Evolutionary conservation across 73 alveolate genomes (phyloP), one percentile per base, ranked within the genome.

Genomic region (Uronychia setigera): DNA sequence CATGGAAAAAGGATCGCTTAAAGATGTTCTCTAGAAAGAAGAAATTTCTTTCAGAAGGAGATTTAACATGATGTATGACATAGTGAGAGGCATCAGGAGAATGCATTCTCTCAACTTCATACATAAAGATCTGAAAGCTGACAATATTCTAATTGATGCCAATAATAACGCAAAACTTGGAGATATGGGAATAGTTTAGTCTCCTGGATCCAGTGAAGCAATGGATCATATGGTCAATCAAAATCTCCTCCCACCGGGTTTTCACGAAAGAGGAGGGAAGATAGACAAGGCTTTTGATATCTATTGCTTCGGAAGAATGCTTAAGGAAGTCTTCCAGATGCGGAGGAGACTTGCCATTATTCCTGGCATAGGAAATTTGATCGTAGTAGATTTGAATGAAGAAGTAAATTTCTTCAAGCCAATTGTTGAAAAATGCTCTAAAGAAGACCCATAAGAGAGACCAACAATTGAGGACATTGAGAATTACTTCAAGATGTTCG

Each of bases 101-200:
- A 97, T 97, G 99, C 98, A 95, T 76, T 95, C 93, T 75, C 95
- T 84, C 74, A 96, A 99, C 31, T 90, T 97, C 58, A 96, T 97
- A 96, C 99, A 97, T 92, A 60, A 98, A 32, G 99, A 98, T 93
- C 92, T 98, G 78, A 97, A 98, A 87, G 99, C 99, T n/a, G 99
- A 99, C 11, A 98, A 98, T 80, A 98, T 98, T n/a, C 94, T 98
- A 82, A 91, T 98, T 13, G 91, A 97, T 75, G 85, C 92, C 59
- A 96, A 96, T 78, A 97, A 95, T n/a, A 81, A 95, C 76, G 77
- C 96, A 33, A 97, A 97, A 85, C 89, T 97, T n/a, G 99, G 99
- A 59, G 99, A 97, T 90, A 76, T 97, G 76, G 99, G 99, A 5
- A 79, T 97, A 33, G 99, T 46, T 19, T 46, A 46, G 19, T 46